phyloP scores from a whole-genome alignment of 176 grass and related monocot genomes.

The Raddia guianensis region DNA sequence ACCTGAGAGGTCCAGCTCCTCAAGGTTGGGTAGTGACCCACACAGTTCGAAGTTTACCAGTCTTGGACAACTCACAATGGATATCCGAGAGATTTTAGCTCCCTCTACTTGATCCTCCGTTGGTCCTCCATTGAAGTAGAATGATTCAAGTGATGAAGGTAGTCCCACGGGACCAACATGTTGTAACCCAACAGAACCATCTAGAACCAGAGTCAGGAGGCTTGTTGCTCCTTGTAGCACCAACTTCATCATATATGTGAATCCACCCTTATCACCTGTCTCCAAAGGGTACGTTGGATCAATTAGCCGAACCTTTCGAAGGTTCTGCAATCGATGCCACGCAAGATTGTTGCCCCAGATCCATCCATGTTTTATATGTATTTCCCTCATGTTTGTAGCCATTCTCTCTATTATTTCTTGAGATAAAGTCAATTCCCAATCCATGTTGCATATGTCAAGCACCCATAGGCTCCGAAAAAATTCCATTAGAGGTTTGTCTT shows the following conservation, averaged over 20 bases:
- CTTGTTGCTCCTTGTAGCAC: background rate
- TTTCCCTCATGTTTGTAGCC: constrained; percentile 3
- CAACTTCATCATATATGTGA: background rate
- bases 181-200: background rate
- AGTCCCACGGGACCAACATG: background rate
- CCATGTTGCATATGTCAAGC: background rate
- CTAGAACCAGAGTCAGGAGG: constrained; percentile 10
- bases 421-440: background rate
- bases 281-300: background rate
- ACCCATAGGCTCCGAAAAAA: constrained; percentile 29
- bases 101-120: background rate
- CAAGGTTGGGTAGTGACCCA: background rate
- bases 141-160: background rate
- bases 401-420: background rate
- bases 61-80: background rate
- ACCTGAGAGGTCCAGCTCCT: background rate
- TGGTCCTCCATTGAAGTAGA: background rate
- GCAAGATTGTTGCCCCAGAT: background rate
- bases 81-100: background rate
- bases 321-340: background rate
- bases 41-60: background rate
- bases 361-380: constrained; percentile 7
- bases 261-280: background rate
- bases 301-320: constrained; percentile 2
- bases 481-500: background rate